Conservation (phyloP, 768 basidiomycete genomes). For the Coprinopsis marcescibilis region DNA sequence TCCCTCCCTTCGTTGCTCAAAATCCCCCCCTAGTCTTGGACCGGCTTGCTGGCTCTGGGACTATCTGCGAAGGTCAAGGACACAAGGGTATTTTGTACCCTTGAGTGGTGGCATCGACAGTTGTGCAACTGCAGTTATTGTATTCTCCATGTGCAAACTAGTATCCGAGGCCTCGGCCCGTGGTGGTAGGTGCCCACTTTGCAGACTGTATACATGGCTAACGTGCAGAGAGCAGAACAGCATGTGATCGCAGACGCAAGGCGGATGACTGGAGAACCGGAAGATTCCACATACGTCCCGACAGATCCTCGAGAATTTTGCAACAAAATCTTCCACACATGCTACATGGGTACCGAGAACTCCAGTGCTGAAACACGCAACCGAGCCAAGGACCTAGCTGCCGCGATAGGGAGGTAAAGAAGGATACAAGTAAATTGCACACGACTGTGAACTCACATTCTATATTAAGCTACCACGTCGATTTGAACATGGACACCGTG, state of each 20-base stretch:
- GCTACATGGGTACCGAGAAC: conserved; percentile 99
- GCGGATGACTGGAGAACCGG: conserved; percentile 80
- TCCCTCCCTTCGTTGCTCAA: background rate
- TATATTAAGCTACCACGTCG: conserved; percentile 92
- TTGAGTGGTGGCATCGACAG: conserved; percentile 96
- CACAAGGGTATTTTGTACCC: conserved; percentile 93
- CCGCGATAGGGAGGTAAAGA: conserved; percentile 82
- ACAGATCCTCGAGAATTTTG: conserved; percentile 85
- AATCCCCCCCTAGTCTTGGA: conserved; percentile 56
- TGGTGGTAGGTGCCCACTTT: conserved; percentile 48
- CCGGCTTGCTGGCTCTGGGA: conserved; percentile 99
- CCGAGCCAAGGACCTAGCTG: conserved; percentile 81
- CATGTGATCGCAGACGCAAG: conserved; percentile 91
- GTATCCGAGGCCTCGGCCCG: conserved; percentile 72
- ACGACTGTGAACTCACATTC: conserved; percentile 24
- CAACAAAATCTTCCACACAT: conserved; percentile 88
- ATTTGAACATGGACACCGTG: conserved; percentile 92
- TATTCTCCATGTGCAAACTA: conserved; percentile 93
- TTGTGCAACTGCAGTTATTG: conserved; percentile 94
- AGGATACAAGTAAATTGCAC: background rate
- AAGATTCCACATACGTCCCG: conserved; percentile 78
- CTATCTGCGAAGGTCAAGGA: conserved; percentile 88
- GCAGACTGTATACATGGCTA: background rate
- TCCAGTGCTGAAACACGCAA: conserved; percentile 81
- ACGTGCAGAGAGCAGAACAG: conserved; percentile 56